Evolutionary conservation across 2,329 filamentous ascomycete genomes (phyloP), one percentile per base, ranked within the genome.

Genomic region (Colletotrichum sidae): DNA sequence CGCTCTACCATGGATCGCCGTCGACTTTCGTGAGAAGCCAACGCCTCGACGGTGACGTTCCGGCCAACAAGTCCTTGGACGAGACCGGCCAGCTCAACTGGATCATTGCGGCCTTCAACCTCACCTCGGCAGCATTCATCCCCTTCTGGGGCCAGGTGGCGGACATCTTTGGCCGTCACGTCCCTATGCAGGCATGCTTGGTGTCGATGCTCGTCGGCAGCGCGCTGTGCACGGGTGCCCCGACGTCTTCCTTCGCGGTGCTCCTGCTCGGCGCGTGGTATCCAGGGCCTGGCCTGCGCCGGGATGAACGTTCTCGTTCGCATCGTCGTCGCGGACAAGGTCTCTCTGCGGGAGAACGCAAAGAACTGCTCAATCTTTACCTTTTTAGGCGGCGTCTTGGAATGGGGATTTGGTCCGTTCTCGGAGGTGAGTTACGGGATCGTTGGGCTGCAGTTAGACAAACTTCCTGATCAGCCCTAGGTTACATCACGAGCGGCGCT

Each of bases 31-130:
- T 49, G 35, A 7, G 46, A 2, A 34, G 42, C 37, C 17, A 9
- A 33, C 4, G 11, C 25, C 4, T 35, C 74, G 51, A 4, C 39
- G 12, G 10, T 33, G 4, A 6, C 12, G 13, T 8, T 12, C 13
- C 60, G 1, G 11, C 17, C 63, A 54, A 67, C 53, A 47, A 17
- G 84, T 11, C 0, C 10, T 12, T 39, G 64, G 83, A 81, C 65
- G 73, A 87, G 71, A 72, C 87, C 5, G 81, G 84, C 15, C 84
- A 89, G 69, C 80, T 90, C 2, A 91, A 90, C 71, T 91, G 88
- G 88, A 90, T 92, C 71, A 85, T 91, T 15, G 89, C 89, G 0
- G 81, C 88, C 7, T 92, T 91, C 75, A 91, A 88, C 56, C 79
- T 92, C 12, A 89, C 88, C 0, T 90, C 11, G 89, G 90, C 5